Evolutionary conservation across 768 basidiomycete genomes (phyloP), one percentile per base, ranked within the genome.

Genomic region (Galerina marginata): DNA sequence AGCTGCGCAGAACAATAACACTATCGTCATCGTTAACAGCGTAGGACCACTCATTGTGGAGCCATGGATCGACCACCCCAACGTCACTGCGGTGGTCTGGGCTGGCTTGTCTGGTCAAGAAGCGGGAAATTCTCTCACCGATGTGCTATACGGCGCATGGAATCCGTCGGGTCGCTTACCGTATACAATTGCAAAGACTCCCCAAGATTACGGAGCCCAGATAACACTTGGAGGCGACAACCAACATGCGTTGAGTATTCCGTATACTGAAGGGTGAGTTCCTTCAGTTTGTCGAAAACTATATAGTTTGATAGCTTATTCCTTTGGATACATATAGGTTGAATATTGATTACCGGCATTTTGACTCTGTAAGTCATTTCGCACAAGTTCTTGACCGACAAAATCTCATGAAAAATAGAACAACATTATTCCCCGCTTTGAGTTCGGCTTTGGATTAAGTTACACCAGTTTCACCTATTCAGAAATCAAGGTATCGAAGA

Each of bases 381-480:
- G 29, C 4, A 33, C 7, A 33, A 33, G 5, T 3, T 33, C 29
- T 33, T 33, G 29, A 33, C 29, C 29, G 2, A 33, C 29, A 33
- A 33, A 33, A 7, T 33, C 29, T 33, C 29, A 33, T 33, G 29
- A 33, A 33, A 33, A 33, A 14, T 37, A 89, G 84, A 77, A 84
- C 72, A 83, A 88, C 62, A 92, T 93, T 63, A 81, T 80, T 0
- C 93, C 93, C 3, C 90, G 91, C 39, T 94, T 86, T 67, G 92
- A 93, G 68, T 98, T 98, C 71, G 95, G 95, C 5, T 96, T 88
- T 71, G 95, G 95, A 0, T 72, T 96, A 68, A 91, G 88, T 56
- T 98, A 97, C 77, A 90, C 95, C 40, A 82, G 75, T 2, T 98
- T 96, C 72, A 73, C 82, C 29, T 96, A 93, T 71, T 85, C 80